A percentile compares a stretch with the other conserved stretches of the same genome.
These are phyloP conservation scores for Perilla frutescens DNA, from an alignment of 257 asterid genomes.

Conservation along the genomic window DNA sequence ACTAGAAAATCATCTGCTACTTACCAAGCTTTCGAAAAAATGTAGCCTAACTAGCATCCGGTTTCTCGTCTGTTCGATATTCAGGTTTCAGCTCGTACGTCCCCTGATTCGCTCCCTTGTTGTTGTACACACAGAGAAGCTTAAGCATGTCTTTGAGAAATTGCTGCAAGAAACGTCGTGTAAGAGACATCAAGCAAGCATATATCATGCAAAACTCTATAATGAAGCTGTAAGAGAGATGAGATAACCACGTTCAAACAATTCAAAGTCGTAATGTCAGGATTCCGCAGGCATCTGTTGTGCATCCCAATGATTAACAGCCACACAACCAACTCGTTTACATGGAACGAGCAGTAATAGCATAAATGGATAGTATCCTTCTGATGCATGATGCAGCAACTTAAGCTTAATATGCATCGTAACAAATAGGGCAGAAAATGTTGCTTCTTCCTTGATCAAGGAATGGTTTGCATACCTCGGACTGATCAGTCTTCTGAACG, in stretches of 20 bases:
- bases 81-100: slow-evolving; percentile 89
- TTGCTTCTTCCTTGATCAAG: neutral
- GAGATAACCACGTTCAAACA: neutral
- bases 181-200: slow-evolving; percentile 4
- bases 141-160: slow-evolving; percentile 90
- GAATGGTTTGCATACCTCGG: slow-evolving; percentile 59
- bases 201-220: neutral
- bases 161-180: slow-evolving; percentile 57
- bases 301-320: neutral
- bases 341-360: neutral
- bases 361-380: neutral
- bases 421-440: neutral
- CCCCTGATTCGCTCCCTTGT: slow-evolving; percentile 94
- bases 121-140: slow-evolving; percentile 77
- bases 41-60: slow-evolving; percentile 37
- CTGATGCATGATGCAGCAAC: neutral
- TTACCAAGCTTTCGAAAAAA: neutral
- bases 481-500: slow-evolving; percentile 89
- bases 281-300: neutral
- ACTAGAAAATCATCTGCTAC: neutral
- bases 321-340: neutral
- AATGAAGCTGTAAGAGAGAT: neutral
- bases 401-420: neutral
- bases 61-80: slow-evolving; percentile 64
- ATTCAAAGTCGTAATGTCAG: neutral